Evolutionary conservation across 2,329 filamentous ascomycete species (phyloP), one percentile per base, ranked within the genome.

Genomic region (Didymella glomerata): DNA sequence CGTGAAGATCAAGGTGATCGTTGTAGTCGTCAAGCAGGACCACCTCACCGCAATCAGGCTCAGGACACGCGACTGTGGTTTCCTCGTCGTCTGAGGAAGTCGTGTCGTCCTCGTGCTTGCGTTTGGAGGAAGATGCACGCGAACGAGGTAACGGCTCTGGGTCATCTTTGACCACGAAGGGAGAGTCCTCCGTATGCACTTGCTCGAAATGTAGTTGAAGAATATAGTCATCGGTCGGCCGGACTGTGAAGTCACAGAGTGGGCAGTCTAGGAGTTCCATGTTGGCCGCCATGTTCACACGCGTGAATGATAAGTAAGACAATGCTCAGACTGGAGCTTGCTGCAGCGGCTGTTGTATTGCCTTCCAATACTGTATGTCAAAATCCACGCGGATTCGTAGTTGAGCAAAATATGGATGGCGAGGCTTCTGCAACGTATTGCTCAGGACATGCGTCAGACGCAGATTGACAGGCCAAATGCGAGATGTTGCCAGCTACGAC

Each of bases 1-100:
- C 66, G 71, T 83, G 81, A 32, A 80, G 72, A 54, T 81, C 76
- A 51, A 82, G 71, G 69, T 83, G 81, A 48, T 83, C 78, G 66
- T 81, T 78, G 54, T 79, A 74, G 48, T 81, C 79, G 22, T 65
- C 61, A 24, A 81, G 63, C 52, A 74, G 69, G 53, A 83, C 66
- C 49, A 76, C 63, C 62, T 83, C 80, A 54, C 76, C 76, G 69
- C 80, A 82, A 45, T 78, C 74, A 24, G 70, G 63, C 48, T 79
- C 73, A 9, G 79, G 78, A 65, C 81, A 82, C 57, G 71, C 71
- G 30, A 77, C 75, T 14, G 48, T 67, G 52, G 64, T 66, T 58
- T 70, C 70, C 32, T 73, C 69, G 41, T 72, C 68, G 53, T 69
- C 62, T 45, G 68, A 71, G 64, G 72, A 71, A 74, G 71, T 62